Evolutionary conservation across 192 early-diverging fungal genomes (phyloP).

Genomic region (Jimgerdemannia lactiflua): DNA sequence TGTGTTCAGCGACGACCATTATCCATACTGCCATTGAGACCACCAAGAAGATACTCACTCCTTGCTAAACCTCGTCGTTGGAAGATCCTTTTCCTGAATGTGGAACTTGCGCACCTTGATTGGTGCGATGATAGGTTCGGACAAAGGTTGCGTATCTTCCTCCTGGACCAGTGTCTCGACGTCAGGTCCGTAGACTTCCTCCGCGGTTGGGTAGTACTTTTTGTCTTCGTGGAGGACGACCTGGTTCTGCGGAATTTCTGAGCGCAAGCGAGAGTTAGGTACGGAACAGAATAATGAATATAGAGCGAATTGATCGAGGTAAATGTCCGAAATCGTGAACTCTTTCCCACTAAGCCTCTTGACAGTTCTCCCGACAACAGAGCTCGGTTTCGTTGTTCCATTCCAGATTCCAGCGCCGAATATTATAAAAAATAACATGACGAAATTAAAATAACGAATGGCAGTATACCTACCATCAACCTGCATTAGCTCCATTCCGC

Average conservation of each 20-base stretch:
- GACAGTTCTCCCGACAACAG: too few species aligned
- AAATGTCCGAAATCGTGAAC: conserved; percentile 9
- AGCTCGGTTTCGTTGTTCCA: too few species aligned
- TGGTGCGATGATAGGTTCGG: conserved; percentile 93
- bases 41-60: conserved; percentile 52
- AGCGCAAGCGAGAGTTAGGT: neutral
- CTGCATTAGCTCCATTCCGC: conserved; percentile 57
- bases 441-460: neutral
- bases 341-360: conserved; percentile 6
- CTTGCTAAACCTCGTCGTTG: conserved; percentile 82
- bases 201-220: conserved; percentile 96
- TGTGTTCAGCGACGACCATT: too few species aligned
- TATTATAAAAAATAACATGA: too few species aligned
- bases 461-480: conserved; percentile 49
- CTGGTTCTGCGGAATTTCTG: conserved; percentile 64
- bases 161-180: conserved; percentile 97
- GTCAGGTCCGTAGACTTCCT: conserved; percentile 92
- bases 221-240: conserved; percentile 98
- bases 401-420: too few species aligned
- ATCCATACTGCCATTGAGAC: neutral
- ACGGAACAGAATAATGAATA: too few species aligned
- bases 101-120: conserved; percentile 85
- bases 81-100: conserved; percentile 80
- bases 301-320: too few species aligned
- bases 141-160: conserved; percentile 95